These are phyloP conservation scores for Eutrema heterophyllum DNA, from an alignment of 345 rosid species.

Conservation along the genomic window DNA sequence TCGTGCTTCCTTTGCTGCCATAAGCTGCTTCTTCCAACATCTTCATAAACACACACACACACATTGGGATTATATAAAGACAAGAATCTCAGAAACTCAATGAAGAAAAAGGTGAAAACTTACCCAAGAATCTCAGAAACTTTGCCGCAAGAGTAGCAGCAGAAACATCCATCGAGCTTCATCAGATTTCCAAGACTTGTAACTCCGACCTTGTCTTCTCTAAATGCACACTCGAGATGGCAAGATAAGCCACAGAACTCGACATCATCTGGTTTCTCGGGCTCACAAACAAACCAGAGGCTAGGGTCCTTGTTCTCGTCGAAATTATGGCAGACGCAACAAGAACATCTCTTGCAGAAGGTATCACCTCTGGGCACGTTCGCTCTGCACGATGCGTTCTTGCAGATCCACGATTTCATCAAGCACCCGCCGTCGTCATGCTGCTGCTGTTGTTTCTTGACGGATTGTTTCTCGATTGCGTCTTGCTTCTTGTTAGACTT, in stretches of 20 bases:
- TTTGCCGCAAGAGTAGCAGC: conserved; percentile 97
- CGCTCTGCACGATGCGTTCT: conserved; percentile 37
- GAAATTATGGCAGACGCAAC: conserved; percentile 84
- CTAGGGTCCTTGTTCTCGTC: conserved; percentile 67
- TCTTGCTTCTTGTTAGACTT: conserved; percentile 65
- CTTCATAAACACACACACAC: conserved; percentile 26
- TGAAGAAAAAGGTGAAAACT: conserved; percentile 8
- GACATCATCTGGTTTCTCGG: conserved; percentile 22
- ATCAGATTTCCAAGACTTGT: conserved; percentile 27
- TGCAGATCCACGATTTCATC: conserved; percentile 53
- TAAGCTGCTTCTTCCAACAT: conserved; percentile 87
- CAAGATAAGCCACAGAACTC: conserved; percentile 90
- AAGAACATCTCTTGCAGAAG: conserved; percentile 96
- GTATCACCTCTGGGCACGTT: conserved; percentile 56
- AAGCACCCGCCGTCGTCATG: conserved; percentile 29
- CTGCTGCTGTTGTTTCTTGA: not conserved
- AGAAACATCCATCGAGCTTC: conserved; percentile 46
- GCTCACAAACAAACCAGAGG: conserved; percentile 36
- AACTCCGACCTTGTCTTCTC: conserved; percentile 75
- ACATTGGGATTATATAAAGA: conserved; percentile 9
- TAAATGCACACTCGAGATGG: conserved; percentile 93
- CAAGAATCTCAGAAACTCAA: conserved; percentile 73
- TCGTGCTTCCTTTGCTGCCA: conserved; percentile 83
- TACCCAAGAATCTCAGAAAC: conserved; percentile 90
- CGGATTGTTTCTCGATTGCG: conserved; percentile 7